Evolutionary conservation across 1,139 yeast genomes (phyloP), one percentile per base, ranked within the genome.

Genomic region (Scheffersomyces segobiensis): DNA sequence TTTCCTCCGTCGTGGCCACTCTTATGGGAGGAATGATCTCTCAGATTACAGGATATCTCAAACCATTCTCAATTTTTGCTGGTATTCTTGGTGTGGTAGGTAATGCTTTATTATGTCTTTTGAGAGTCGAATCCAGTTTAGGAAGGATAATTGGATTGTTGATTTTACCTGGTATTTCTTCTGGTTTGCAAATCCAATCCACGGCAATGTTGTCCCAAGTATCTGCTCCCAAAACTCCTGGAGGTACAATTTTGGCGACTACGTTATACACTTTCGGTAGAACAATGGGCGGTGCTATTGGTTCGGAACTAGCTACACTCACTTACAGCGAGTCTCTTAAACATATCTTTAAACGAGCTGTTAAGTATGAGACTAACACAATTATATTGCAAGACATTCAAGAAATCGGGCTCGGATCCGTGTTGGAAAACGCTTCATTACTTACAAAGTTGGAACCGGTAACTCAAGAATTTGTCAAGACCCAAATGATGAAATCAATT

Each of bases 271-370:
- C 80, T 60, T 82, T 84, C 61, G 63, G 71, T 22, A 76, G 84
- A 61, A 71, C 84, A 3, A 54, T 78, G 17, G 87, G 85, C 47
- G 85, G 85, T 26, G 78, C 83, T 1, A 56, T 84, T 46, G 84
- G 85, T 24, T 74, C 79, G 19, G 70, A 76, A 12, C 59, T 84
- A 19, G 79, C 82, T 1, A 60, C 55, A 5, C 58, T 62, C 14
- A 48, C 50, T 1, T 48, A 48, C 10, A 20, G 19, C n/a, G 50
- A 48, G 22, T 48, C 50, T 48, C 18, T 48, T 17, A 48, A 48
- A 22, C 22, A 20, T 14, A 48, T 20, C 2, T 60, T 66, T 39
- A 52, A 54, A 14, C 47, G 53, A 2, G 71, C 72, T 5, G 56
- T 76, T 5, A 56, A 56, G 1, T 57, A 63, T 3, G 62, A 68